Base-by-base conservation (phyloP, 441 rosid species). In the Gossypium aridum region DNA sequence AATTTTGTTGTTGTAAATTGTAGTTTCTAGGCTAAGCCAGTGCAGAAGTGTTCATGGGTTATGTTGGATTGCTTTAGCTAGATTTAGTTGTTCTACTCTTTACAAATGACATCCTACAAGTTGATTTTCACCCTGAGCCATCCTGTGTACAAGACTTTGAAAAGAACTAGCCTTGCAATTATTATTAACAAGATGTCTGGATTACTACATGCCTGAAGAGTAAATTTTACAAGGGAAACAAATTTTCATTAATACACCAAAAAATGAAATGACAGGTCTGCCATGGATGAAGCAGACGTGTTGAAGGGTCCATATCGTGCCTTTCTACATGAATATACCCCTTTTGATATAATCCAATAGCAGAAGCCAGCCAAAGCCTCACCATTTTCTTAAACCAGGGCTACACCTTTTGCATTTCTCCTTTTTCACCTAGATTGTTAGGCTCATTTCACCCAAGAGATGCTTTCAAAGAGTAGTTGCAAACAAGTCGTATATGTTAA, bases 351-450 rank as follows among this genome's bases (percentile, higher is more conserved):
- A 31, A 39, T 69, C 66, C 61, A 22, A 23, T 25, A 16, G 20
- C 16, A 70, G 62, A 78, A 39, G 75, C 75, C 65, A 79, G 28
- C 71, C 69, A 75, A 71, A 64, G 64, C 60, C 79, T 78, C 81
- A 63, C 74, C 79, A 65, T 47, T 34, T 71, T 71, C 54, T 26
- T 16, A 53, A 39, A 37, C 69, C 64, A 37, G 31, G 31, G 49
- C 65, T 53, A 26, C 20, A 13, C 56, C 43, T 22, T 28, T 17
- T 13, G 17, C 43, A 0, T 53, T 47, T 22, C 13, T 39, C 26
- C 14, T n/a, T 10, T 43, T 19, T 63, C 23, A 51, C 34, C 65
- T 55, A 19, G 61, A 78, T 28, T 57, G 19, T 54, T 63, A 69
- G 77, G 59, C 39, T 55, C 75, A 51, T 64, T 78, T 53, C 56